Conservation (phyloP, 1,284 basidiomycete genomes). For the Sanghuangporus sanghuang region DNA sequence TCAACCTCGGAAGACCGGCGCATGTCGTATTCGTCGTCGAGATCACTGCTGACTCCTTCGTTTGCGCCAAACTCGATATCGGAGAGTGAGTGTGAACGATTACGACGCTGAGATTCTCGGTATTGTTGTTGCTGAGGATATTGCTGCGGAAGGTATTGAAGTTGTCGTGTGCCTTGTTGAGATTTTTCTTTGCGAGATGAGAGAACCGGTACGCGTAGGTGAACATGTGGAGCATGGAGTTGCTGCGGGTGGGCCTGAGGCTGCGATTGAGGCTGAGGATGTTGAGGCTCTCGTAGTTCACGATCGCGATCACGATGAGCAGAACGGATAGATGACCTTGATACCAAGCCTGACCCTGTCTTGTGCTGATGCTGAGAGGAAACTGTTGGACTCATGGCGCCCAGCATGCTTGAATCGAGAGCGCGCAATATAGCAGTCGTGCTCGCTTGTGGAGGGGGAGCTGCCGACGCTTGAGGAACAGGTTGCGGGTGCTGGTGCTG, state of each 20-base stretch:
- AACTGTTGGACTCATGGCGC: background rate
- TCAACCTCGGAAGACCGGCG: background rate
- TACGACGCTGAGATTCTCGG: background rate
- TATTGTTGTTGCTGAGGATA: background rate
- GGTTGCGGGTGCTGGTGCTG: background rate
- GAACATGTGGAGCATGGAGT: background rate
- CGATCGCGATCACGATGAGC: background rate
- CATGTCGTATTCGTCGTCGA: background rate
- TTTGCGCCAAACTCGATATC: slow-evolving; percentile 4
- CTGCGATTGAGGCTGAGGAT: background rate
- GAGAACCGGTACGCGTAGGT: background rate
- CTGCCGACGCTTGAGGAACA: background rate
- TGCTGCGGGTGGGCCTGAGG: background rate
- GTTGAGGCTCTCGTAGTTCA: background rate
- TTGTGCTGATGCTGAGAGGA: background rate
- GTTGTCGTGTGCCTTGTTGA: background rate
- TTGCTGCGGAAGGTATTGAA: background rate
- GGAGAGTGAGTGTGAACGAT: background rate
- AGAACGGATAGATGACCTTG: background rate
- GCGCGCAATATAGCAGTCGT: slow-evolving; percentile 18
- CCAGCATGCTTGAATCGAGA: slow-evolving; percentile 16
- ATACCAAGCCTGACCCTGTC: background rate
- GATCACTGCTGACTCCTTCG: background rate
- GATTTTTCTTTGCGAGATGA: background rate
- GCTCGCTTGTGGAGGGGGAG: background rate